These are phyloP conservation scores for Mycena polygramma DNA, from an alignment of 768 basidiomycete genomes.

Conservation along the genomic window DNA sequence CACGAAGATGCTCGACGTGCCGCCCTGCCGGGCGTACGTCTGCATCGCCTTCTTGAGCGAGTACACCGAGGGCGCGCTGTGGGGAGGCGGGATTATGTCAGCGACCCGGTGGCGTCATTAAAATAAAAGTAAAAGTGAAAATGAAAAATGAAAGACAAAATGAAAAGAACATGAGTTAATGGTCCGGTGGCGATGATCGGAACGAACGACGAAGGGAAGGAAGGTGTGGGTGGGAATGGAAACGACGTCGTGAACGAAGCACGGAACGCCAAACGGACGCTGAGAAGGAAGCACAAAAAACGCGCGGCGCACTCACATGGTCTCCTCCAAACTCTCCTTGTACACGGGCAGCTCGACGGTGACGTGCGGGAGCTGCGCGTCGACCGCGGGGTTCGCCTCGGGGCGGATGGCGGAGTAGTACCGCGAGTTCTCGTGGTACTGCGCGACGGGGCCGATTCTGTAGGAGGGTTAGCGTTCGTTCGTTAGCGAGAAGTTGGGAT, in stretches of 20 bases:
- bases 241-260: too few species aligned
- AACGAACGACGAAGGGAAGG: background rate
- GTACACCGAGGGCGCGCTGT: constrained; percentile 78
- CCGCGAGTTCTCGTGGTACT: constrained; percentile 86
- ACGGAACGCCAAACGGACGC: too few species aligned
- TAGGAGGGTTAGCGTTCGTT: background rate
- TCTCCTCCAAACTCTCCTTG: constrained; percentile 86
- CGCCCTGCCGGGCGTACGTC: constrained; percentile 93
- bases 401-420: constrained; percentile 84
- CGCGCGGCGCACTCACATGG: constrained; percentile 68
- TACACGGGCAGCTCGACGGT: constrained; percentile 91
- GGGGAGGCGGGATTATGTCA: background rate
- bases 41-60: constrained; percentile 90
- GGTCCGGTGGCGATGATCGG: too few species aligned
- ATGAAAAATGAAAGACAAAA: too few species aligned
- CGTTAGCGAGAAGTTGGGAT: background rate
- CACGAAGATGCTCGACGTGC: constrained; percentile 82
- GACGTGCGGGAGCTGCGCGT: constrained; percentile 76
- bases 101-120: too few species aligned
- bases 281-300: too few species aligned
- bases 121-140: too few species aligned
- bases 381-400: constrained; percentile 71
- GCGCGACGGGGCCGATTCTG: constrained; percentile 86
- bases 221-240: too few species aligned
- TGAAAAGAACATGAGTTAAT: too few species aligned